Conservation (phyloP, 805 yeast genomes). For the Suhomyces kilbournensis region DNA sequence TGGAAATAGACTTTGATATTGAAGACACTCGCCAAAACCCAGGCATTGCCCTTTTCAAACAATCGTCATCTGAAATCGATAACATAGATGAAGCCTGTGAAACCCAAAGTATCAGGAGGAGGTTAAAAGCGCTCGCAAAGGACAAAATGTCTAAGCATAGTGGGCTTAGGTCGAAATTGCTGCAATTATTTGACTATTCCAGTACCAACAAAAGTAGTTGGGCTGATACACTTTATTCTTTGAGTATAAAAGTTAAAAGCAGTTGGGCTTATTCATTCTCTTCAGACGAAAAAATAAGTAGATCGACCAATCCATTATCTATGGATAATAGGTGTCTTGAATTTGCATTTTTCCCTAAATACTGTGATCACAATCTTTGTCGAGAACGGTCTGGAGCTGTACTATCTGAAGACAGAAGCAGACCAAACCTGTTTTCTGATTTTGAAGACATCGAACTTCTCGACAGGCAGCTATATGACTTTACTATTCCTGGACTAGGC, state of each 20-base stretch:
- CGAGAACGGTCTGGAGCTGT: not conserved
- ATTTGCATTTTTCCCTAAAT: not conserved
- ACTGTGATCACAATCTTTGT: not conserved
- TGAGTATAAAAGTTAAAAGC: no score
- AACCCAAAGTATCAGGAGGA: not conserved
- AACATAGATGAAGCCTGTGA: not conserved
- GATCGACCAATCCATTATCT: not conserved
- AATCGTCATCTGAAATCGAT: not conserved
- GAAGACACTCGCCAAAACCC: not conserved
- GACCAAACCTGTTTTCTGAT: not conserved
- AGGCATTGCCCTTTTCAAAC: not conserved
- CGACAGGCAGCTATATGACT: not conserved
- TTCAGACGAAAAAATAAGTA: not conserved
- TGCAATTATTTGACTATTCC: not conserved
- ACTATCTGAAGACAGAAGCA: not conserved
- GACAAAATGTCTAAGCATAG: not conserved
- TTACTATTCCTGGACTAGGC: not conserved
- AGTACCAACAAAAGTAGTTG: not conserved
- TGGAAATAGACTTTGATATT: not conserved
- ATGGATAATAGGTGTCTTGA: not conserved
- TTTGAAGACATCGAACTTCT: not conserved
- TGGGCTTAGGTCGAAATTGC: not conserved
- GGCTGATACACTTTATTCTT: no score
- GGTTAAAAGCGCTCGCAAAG: not conserved
- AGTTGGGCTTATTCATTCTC: not conserved